Base-by-base conservation (phyloP, 2,329 filamentous ascomycete species). In the Ramichloridium luteum region DNA sequence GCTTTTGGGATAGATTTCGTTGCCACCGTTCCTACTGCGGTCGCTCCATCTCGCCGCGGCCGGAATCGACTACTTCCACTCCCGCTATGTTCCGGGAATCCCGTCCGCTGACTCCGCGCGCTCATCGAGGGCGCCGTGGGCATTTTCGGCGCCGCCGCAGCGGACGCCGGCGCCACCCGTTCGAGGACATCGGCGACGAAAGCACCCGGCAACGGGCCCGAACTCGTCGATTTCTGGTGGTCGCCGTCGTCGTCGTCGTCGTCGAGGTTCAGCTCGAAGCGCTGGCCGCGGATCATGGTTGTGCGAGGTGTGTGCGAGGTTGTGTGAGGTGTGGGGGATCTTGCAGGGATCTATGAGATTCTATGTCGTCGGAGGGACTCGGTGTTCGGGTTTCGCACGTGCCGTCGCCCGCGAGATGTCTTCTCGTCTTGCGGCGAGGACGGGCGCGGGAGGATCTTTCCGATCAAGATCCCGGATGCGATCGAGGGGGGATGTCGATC, bases 31-130 rank as follows among this genome's bases (percentile, higher is more conserved):
- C 61, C 47, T 70, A 72, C 48, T 92, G 82, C 18, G 66, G 61
- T 6, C 64, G 51, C 25, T 60, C 59, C 28, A 44, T 50, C 34
- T n/a, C n/a, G n/a, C 49, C 75, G 72, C 48, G 82, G 76, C 54
- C 84, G 93, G 62, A 93, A 93, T 2, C 79, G 71, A 2, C 85
- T 93, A 5, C 72, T 59, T 35, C 71, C 70, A 34, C 86, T 75
- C 54, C 81, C 84, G 56, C 80, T 90, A 55, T 85, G 86, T 36
- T 77, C 74, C n/a, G 90, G 90, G 46, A 96, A 96, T 1, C 90
- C 90, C 31, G 48, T 57, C 13, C 65, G 61, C n/a, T n/a, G n/a
- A n/a, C n/a, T n/a, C n/a, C n/a, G n/a, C 6, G 62, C 58, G 31
- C 71, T 72, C 25, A 72, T 60, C 28, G 68, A 67, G 10, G 78